Evolutionary conservation across 371 early-diverging fungal species (phyloP).

Genomic region (Mucor circinelloides): DNA sequence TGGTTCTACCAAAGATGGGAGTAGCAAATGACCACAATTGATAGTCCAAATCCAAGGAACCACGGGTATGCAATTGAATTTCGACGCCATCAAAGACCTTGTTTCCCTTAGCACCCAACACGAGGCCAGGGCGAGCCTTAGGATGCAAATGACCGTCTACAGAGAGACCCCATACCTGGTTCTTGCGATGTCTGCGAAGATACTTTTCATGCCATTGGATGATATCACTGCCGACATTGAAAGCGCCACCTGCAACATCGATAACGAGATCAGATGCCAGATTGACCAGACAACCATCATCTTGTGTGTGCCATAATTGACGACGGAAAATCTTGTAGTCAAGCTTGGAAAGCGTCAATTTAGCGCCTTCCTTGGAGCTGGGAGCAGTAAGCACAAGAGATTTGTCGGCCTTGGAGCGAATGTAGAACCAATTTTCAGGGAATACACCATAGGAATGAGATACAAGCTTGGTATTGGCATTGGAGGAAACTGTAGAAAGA

Average conservation of each 20-base stretch:
- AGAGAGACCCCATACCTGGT: slow-evolving; percentile 49
- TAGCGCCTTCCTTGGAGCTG: slow-evolving; percentile 30
- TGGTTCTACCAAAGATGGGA: slow-evolving; percentile 34
- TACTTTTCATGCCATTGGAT: slow-evolving; percentile 43
- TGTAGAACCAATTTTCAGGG: slow-evolving; percentile 49
- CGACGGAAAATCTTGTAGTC: slow-evolving; percentile 44
- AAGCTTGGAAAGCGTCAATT: slow-evolving; percentile 31
- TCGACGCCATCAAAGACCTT: slow-evolving; percentile 31
- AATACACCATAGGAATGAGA: slow-evolving; percentile 38
- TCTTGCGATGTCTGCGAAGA: slow-evolving; percentile 36
- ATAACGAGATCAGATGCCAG: slow-evolving; percentile 53
- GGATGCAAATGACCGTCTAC: slow-evolving; percentile 48
- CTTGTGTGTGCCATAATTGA: slow-evolving; percentile 58
- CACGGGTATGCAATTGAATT: slow-evolving; percentile 35
- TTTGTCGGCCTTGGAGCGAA: slow-evolving; percentile 37
- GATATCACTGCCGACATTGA: slow-evolving; percentile 31
- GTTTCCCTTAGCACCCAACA: slow-evolving; percentile 26
- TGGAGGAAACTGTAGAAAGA: slow-evolving; percentile 1
- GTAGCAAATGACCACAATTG: slow-evolving; percentile 46
- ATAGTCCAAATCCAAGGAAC: slow-evolving; percentile 28
- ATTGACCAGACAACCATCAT: slow-evolving; percentile 54
- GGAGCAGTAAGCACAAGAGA: slow-evolving; percentile 36
- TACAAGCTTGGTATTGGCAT: slow-evolving; percentile 28
- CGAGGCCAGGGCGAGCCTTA: slow-evolving; percentile 36
- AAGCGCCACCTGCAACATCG: slow-evolving; percentile 51